phyloP scores from a whole-genome alignment of 768 basidiomycete species.

The Mycena haematopus region DNA sequence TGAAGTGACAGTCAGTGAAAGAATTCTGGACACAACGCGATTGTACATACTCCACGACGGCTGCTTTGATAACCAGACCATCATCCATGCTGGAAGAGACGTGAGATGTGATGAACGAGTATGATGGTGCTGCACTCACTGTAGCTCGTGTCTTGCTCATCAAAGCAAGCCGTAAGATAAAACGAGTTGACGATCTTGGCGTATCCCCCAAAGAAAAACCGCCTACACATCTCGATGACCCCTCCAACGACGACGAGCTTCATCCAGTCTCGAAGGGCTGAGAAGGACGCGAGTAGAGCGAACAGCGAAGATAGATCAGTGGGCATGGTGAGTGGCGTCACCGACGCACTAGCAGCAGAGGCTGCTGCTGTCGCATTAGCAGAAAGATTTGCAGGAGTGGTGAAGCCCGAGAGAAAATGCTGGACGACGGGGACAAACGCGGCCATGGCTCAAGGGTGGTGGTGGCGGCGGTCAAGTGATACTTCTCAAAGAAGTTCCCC shows the following conservation, averaged over 20 bases:
- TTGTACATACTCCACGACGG: constrained; percentile 56
- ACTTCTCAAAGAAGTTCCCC: constrained; percentile 10
- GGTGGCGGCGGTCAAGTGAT: constrained; percentile 26
- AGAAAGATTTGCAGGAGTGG: constrained; percentile 11
- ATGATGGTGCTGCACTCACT: constrained; percentile 25
- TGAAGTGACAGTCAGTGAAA: background rate
- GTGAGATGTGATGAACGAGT: background rate
- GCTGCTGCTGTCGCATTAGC: constrained; percentile 6
- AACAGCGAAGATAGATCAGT: constrained; percentile 27
- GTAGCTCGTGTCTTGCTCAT: constrained; percentile 40
- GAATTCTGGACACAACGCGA: background rate
- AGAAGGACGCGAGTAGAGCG: constrained; percentile 41
- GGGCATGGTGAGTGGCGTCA: constrained; percentile 20
- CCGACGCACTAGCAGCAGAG: constrained; percentile 15
- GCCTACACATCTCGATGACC: constrained; percentile 54
- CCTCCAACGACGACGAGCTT: constrained; percentile 60
- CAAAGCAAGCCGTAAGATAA: constrained; percentile 58
- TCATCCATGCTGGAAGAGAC: constrained; percentile 55
- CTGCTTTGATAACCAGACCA: constrained; percentile 63
- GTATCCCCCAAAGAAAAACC: constrained; percentile 45
- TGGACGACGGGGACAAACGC: constrained; percentile 23
- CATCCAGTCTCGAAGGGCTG: constrained; percentile 57
- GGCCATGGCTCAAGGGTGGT: constrained; percentile 8
- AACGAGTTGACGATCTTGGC: constrained; percentile 46
- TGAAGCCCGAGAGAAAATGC: constrained; percentile 20